These are phyloP conservation scores for Inga leiocalycina DNA, from an alignment of 306 rosid genomes.

Conservation along the genomic window DNA sequence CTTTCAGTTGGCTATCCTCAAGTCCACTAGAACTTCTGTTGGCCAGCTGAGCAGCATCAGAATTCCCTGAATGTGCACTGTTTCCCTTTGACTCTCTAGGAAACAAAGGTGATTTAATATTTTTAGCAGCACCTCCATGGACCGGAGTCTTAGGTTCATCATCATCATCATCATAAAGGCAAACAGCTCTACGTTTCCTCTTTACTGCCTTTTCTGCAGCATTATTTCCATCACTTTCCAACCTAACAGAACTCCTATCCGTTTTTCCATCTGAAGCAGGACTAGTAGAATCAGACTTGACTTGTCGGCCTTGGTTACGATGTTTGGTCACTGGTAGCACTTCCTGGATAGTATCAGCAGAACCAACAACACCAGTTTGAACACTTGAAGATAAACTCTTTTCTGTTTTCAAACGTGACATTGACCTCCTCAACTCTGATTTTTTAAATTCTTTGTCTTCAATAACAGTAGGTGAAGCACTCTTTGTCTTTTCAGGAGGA, in stretches of 20 bases:
- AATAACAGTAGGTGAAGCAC: constrained; percentile 43
- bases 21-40: constrained; percentile 45
- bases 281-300: constrained; percentile 54
- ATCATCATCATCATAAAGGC: constrained; percentile 73
- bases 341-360: constrained; percentile 55
- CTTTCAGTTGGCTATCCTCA: constrained; percentile 49
- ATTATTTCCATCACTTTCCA: constrained; percentile 50
- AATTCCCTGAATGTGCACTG: constrained; percentile 43
- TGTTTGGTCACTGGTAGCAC: constrained; percentile 53
- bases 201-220: constrained; percentile 43
- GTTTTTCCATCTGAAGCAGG: constrained; percentile 51
- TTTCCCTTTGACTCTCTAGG: constrained; percentile 54
- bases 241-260: constrained; percentile 41
- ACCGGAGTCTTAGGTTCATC: constrained; percentile 88
- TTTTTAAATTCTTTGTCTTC: constrained; percentile 55
- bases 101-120: constrained; percentile 48
- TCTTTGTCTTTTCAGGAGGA: constrained; percentile 48
- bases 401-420: constrained; percentile 58
- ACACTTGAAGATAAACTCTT: constrained; percentile 44
- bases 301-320: constrained; percentile 53
- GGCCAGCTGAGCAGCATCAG: constrained; percentile 42
- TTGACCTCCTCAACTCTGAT: constrained; percentile 51
- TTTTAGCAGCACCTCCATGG: constrained; percentile 80
- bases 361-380: constrained; percentile 46
- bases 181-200: constrained; percentile 81